A percentile compares a stretch with the other conserved stretches of the same genome.
Conservation (phyloP, 1,284 basidiomycete genomes). For the Cutaneotrichosporon arboriforme region DNA sequence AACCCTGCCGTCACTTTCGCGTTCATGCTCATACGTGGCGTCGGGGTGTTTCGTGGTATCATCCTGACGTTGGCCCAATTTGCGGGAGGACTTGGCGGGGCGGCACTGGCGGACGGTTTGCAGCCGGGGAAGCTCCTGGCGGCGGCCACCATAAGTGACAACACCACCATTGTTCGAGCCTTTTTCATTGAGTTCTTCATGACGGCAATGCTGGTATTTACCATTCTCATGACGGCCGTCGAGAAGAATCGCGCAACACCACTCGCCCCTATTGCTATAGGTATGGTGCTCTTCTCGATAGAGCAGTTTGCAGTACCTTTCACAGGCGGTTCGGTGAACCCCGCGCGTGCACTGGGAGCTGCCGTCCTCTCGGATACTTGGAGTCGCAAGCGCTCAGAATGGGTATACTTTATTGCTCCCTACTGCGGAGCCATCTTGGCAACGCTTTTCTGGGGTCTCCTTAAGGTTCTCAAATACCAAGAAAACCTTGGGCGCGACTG, state of each 20-base stretch:
- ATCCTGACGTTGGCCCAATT: constrained; percentile 48
- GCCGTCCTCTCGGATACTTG: constrained; percentile 39
- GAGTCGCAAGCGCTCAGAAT: constrained; percentile 28
- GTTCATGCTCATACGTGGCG: constrained; percentile 48
- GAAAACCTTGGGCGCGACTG: constrained; percentile 26
- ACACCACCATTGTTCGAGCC: constrained; percentile 35
- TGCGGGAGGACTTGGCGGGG: constrained; percentile 50
- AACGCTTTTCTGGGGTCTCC: constrained; percentile 44
- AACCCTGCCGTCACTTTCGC: constrained; percentile 51
- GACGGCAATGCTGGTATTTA: constrained; percentile 46
- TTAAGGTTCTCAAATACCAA: constrained; percentile 30
- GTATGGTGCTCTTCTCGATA: constrained; percentile 50
- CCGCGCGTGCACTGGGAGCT: constrained; percentile 47
- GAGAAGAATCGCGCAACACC: constrained; percentile 53
- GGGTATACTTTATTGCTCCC: constrained; percentile 49
- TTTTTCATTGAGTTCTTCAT: constrained; percentile 50
- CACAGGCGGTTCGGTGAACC: constrained; percentile 48
- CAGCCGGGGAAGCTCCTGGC: constrained; percentile 44
- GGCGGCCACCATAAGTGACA: constrained; percentile 44
- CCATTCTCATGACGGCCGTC: constrained; percentile 50
- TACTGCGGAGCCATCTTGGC: constrained; percentile 39
- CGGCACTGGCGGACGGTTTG: constrained; percentile 47
- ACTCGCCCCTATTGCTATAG: constrained; percentile 54
- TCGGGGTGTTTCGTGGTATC: constrained; percentile 45
- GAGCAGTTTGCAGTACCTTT: constrained; percentile 50